Evolutionary conservation across 164 flowering plant species (phyloP).

Genomic region (Magnolia changhungtana): DNA sequence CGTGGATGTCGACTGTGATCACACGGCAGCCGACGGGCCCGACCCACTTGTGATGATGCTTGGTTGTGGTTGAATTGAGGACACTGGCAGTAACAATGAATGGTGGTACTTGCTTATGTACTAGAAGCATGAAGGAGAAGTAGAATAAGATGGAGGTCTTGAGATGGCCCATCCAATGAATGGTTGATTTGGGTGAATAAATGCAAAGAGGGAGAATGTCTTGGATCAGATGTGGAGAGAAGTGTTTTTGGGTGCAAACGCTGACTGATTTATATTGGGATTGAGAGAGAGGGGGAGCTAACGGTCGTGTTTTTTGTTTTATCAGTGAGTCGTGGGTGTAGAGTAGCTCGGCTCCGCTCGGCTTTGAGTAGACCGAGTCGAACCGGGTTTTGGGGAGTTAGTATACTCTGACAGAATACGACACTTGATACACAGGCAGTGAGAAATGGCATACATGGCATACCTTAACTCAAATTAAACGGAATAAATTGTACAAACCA

Average conservation of each 20-base stretch:
- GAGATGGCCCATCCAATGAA: neutral
- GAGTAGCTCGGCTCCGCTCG: no score
- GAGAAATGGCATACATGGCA: no score
- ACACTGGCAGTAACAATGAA: neutral
- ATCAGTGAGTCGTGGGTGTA: no score
- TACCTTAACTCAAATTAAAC: no score
- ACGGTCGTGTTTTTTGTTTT: neutral
- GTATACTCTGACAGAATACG: no score
- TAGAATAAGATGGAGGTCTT: neutral
- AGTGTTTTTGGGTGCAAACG: neutral
- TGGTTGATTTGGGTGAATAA: neutral
- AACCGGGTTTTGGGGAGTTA: no score
- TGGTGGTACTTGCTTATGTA: neutral
- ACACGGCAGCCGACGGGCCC: slow-evolving; percentile 57
- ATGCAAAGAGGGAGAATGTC: neutral
- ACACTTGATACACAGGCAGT: no score
- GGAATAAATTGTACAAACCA: no score
- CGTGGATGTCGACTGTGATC: slow-evolving; percentile 56
- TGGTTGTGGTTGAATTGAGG: slow-evolving; percentile 8
- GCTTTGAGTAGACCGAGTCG: no score
- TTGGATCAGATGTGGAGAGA: neutral
- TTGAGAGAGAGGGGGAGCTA: neutral
- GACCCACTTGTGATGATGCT: slow-evolving; percentile 47
- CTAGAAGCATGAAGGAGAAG: neutral
- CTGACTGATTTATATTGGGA: neutral